Evolutionary conservation across 1,284 basidiomycete genomes (phyloP).

Genomic region (Afroboletus lepidellus): DNA sequence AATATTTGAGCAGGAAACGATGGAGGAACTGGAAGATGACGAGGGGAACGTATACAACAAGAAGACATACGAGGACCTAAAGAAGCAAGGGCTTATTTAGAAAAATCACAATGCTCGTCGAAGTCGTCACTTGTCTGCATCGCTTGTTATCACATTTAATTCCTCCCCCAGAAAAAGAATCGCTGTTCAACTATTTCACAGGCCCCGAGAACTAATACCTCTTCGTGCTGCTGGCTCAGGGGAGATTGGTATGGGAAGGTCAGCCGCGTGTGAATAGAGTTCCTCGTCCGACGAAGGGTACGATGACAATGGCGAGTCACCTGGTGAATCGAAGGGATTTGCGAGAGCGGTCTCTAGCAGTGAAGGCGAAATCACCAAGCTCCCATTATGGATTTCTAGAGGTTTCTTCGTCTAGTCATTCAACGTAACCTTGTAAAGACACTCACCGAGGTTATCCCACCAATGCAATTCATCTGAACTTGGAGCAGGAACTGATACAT

Average conservation of each 20-base stretch:
- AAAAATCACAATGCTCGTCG: background rate
- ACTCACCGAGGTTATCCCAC: constrained; percentile 72
- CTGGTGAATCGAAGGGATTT: constrained; percentile 72
- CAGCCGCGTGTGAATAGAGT: constrained; percentile 66
- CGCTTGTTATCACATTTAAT: constrained; percentile 7
- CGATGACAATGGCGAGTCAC: constrained; percentile 63
- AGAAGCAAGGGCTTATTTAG: constrained; percentile 86
- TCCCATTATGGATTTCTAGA: constrained; percentile 60
- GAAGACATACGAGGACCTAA: constrained; percentile 89
- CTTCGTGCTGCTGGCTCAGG: constrained; percentile 39
- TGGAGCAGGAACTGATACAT: constrained; percentile 65
- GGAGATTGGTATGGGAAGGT: constrained; percentile 60
- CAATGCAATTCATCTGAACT: constrained; percentile 72
- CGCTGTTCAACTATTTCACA: constrained; percentile 13
- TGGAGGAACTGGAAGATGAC: constrained; percentile 95
- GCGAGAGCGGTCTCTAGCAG: constrained; percentile 38
- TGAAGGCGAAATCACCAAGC: constrained; percentile 46
- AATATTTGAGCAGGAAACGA: constrained; percentile 87
- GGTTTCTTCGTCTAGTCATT: constrained; percentile 4
- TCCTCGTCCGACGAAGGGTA: constrained; percentile 82
- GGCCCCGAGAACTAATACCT: constrained; percentile 6
- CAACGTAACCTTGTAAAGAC: background rate
- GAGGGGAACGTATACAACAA: constrained; percentile 95
- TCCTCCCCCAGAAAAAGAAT: background rate
- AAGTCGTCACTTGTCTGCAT: constrained; percentile 15